Evolutionary conservation across 805 yeast genomes (phyloP).

Genomic region (Yarrowia sp.): DNA sequence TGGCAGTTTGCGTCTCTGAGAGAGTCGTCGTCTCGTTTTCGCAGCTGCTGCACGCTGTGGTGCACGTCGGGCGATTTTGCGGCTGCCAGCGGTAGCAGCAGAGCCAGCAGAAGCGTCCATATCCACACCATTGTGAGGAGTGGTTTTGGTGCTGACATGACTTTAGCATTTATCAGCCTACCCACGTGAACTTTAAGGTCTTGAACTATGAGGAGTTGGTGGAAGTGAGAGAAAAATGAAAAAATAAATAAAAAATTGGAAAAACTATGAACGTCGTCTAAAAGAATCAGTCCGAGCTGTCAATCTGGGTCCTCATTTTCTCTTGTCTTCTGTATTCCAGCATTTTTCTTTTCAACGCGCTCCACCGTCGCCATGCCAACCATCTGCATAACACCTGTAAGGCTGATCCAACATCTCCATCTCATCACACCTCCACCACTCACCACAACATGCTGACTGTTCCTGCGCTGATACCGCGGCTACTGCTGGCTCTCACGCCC

Average conservation of each 20-base stretch:
- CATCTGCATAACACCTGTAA: constrained; percentile 8
- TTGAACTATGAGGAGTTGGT: background rate
- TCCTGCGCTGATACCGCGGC: constrained; percentile 21
- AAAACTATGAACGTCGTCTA: too few species aligned
- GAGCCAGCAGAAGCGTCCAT: constrained; percentile 23
- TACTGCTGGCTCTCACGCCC: constrained; percentile 31
- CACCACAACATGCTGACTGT: constrained; percentile 17
- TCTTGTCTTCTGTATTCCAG: too few species aligned
- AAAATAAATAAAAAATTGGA: too few species aligned
- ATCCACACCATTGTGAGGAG: constrained; percentile 37
- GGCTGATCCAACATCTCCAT: background rate
- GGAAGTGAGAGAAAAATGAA: background rate
- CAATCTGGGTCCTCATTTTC: too few species aligned
- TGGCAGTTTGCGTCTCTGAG: background rate
- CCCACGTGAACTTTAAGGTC: constrained; percentile 7
- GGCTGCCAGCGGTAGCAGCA: background rate
- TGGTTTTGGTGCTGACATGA: background rate
- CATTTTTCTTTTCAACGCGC: too few species aligned
- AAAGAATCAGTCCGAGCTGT: too few species aligned
- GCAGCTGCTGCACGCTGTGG: constrained; percentile 14
- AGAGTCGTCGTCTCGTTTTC: constrained; percentile 21
- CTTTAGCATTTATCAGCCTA: too few species aligned
- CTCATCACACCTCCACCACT: background rate
- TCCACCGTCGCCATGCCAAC: background rate
- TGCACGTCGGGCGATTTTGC: constrained; percentile 21